Percentiles rank a stretch among this genome's conserved stretches.
These are phyloP conservation scores for Amanita rubescens DNA, from an alignment of 768 basidiomycete genomes.

Conservation along the genomic window DNA sequence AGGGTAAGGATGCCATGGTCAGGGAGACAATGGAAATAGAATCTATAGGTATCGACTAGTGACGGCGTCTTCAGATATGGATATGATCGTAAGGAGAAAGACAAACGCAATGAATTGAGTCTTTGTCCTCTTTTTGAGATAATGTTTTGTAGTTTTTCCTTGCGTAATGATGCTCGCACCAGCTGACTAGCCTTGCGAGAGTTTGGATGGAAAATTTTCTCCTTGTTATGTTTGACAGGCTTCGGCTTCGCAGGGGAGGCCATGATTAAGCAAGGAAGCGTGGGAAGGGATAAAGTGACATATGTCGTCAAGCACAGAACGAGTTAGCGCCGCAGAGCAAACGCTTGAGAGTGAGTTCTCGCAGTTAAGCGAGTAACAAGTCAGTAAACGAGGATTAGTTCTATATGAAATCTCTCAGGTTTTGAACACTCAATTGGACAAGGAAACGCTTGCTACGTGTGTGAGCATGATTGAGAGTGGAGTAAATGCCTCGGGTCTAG, in stretches of 20 bases:
- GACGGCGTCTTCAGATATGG: conserved; percentile 9
- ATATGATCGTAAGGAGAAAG: background rate
- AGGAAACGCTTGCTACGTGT: conserved; percentile 87
- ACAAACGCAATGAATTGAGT: conserved; percentile 45
- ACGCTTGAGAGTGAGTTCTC: conserved; percentile 58
- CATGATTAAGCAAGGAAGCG: conserved; percentile 21
- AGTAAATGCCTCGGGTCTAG: conserved; percentile 87
- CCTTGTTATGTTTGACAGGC: conserved; percentile 44
- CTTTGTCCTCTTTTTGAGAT: conserved; percentile 51
- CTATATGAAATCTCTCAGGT: conserved; percentile 85
- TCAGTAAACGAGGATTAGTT: no score
- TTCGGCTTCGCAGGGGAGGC: conserved; percentile 30
- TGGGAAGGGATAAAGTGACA: conserved; percentile 17
- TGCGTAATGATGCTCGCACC: conserved; percentile 57
- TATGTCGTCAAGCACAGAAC: conserved; percentile 49
- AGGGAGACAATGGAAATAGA: conserved; percentile 70
- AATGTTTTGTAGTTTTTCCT: conserved; percentile 54
- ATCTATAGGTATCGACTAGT: conserved; percentile 63
- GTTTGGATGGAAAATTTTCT: conserved; percentile 76
- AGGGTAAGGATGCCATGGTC: conserved; percentile 50
- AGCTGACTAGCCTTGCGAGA: conserved; percentile 81
- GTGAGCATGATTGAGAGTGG: conserved; percentile 90
- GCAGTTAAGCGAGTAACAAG: background rate
- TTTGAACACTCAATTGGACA: conserved; percentile 81
- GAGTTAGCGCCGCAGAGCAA: conserved; percentile 56